Evolutionary conservation across 2,329 filamentous ascomycete species (phyloP), one percentile per base, ranked within the genome.

Genomic region (Fusarium nodosum): DNA sequence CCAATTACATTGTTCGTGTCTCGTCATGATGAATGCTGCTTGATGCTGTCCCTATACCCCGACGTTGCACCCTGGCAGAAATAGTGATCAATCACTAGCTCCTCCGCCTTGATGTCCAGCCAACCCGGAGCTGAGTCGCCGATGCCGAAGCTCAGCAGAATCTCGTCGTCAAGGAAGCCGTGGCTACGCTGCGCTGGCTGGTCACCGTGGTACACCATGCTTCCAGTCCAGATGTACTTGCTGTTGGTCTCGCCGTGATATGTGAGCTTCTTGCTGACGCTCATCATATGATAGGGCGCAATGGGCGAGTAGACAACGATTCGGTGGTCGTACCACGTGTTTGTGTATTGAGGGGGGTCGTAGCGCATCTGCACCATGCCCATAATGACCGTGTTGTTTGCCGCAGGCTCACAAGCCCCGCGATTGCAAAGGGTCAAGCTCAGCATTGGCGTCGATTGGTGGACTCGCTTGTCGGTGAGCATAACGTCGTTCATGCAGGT

Each of bases 361-460:
- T 72, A 72, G 24, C 70, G 70, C 54, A 65, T 72, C 64, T 72
- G 69, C n/a, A 72, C 67, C 70, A 72, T 72, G 28, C 67, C 67
- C 39, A 72, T 52, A 28, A 72, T 55, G 33, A 72, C 56, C 3
- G 70, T 72, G 51, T 72, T 72, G n/a, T 68, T 56, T 24, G 51
- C 48, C 48, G 46, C 54, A n/a, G 70, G 70, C 41, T 71, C 53
- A 41, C 70, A 72, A 0, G 46, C 16, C 18, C 64, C 67, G 39
- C 70, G 69, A 30, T 72, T 63, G 67, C 70, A 72, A 1, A 72
- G 60, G 1, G 70, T 72, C 8, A 72, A 28, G 26, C 70, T 72
- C 24, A 72, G 67, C 70, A 72, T 72, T 16, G 70, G 70, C n/a
- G 70, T 72, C 24, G 69, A 72, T 42, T 72, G 70, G 24, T 72